These are phyloP conservation scores for Fraxinus floribunda DNA, from an alignment of 305 asterid species.

Conservation along the genomic window DNA sequence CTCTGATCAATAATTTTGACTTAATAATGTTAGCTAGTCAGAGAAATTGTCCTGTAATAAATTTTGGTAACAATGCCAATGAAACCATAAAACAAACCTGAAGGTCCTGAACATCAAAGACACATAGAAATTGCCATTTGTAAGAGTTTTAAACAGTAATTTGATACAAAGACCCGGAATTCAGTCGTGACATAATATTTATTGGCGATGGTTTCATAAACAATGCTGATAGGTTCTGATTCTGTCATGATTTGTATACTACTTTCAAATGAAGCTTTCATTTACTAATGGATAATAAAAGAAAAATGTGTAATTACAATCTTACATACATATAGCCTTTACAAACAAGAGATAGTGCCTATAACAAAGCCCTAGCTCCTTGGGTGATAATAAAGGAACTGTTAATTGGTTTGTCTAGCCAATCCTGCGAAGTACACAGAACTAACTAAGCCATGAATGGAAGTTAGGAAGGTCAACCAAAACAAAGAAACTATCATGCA, in stretches of 20 bases:
- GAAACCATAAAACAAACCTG: slow-evolving; percentile 2
- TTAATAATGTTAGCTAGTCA: slow-evolving; percentile 17
- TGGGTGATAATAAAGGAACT: background rate
- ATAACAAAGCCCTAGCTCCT: background rate
- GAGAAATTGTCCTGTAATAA: background rate
- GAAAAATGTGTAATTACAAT: background rate
- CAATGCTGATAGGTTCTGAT: slow-evolving; percentile 10
- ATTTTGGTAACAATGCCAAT: background rate
- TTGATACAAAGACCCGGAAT: background rate
- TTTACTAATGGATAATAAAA: background rate
- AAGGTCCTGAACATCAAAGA: background rate
- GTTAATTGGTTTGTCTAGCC: background rate
- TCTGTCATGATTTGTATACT: background rate
- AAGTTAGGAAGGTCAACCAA: too few species aligned
- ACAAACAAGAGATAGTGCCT: background rate
- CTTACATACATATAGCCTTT: background rate
- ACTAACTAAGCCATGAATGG: too few species aligned
- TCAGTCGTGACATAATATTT: background rate
- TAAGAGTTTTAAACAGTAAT: slow-evolving; percentile 12
- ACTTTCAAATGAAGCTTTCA: background rate
- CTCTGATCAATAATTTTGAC: slow-evolving; percentile 46
- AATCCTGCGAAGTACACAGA: too few species aligned
- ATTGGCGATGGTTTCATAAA: background rate
- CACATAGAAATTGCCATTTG: background rate
- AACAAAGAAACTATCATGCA: too few species aligned